Percentiles rank a stretch among this genome's conserved stretches.
Conservation (phyloP, 2,329 filamentous ascomycete species). For the Arthrobotrys musiformis region DNA sequence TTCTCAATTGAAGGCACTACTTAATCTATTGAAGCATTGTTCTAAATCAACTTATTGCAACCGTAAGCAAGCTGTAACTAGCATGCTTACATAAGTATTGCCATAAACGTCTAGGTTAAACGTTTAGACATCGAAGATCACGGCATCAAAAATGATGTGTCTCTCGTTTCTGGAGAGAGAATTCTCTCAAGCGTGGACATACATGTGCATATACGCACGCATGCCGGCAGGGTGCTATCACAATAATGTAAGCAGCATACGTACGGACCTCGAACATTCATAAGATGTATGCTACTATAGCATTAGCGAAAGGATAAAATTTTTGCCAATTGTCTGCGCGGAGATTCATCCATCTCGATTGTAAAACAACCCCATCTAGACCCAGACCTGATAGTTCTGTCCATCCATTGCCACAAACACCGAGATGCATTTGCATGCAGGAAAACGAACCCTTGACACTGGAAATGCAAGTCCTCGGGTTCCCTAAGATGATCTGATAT, state of each 20-base stretch:
- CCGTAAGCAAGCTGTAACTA: background rate
- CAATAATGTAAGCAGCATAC: background rate
- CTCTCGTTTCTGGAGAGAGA: no score
- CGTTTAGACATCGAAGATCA: background rate
- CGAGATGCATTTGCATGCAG: constrained; percentile 9
- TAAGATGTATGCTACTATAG: constrained; percentile 17
- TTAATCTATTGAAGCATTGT: background rate
- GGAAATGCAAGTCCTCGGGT: background rate
- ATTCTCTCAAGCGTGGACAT: no score
- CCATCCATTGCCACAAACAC: constrained; percentile 11
- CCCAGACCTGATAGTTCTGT: background rate
- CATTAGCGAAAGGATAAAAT: background rate
- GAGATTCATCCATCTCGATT: background rate
- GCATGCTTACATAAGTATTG: background rate
- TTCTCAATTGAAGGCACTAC: background rate
- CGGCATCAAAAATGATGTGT: background rate
- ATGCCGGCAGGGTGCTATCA: background rate
- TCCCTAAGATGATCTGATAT: constrained; percentile 17
- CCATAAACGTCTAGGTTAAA: background rate
- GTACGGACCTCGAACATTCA: background rate
- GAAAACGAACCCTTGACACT: constrained; percentile 7
- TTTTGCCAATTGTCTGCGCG: constrained; percentile 3
- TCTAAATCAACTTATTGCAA: background rate
- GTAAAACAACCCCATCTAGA: background rate
- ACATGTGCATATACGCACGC: no score